Conservation (phyloP, 2,329 filamentous ascomycete species). For the Periconia sp. region DNA sequence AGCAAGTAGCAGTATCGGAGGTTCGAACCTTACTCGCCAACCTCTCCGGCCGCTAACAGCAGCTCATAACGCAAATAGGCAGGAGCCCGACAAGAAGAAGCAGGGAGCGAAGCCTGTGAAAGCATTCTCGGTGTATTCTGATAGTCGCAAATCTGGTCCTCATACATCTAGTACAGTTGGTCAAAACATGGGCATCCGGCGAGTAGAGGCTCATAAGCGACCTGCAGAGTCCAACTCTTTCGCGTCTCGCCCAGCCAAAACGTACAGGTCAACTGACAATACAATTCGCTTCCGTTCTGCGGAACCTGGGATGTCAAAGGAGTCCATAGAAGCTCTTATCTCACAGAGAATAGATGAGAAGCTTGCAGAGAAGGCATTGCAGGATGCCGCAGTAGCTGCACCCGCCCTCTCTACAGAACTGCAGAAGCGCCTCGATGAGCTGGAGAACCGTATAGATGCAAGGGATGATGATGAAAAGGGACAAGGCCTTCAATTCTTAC, state of each 20-base stretch:
- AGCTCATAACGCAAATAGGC: conserved; percentile 74
- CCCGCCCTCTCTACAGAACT: conserved; percentile 74
- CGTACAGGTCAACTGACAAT: conserved; percentile 42
- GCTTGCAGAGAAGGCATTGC: conserved; percentile 73
- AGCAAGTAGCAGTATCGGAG: conserved; percentile 39
- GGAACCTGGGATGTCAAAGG: conserved; percentile 56
- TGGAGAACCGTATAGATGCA: conserved; percentile 83
- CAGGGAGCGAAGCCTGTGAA: conserved; percentile 75
- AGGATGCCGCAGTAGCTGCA: conserved; percentile 58
- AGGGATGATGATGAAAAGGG: conserved; percentile 73
- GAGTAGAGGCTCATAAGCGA: conserved; percentile 53
- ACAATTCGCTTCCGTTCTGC: conserved; percentile 34
- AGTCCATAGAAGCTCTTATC: conserved; percentile 87
- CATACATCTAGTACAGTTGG: conserved; percentile 35
- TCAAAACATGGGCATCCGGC: conserved; percentile 42
- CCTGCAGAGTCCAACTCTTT: conserved; percentile 46
- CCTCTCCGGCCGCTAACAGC: conserved; percentile 79
- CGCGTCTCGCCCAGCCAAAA: conserved; percentile 49
- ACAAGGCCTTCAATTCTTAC: conserved; percentile 81
- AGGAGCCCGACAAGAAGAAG: conserved; percentile 58
- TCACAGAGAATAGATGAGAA: conserved; percentile 92
- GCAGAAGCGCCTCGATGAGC: conserved; percentile 78
- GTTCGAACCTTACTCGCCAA: conserved; percentile 64
- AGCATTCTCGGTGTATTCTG: conserved; percentile 85
- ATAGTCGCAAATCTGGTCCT: conserved; percentile 51